These are phyloP conservation scores for Diaporthe nobilis DNA, from an alignment of 2,329 filamentous ascomycete genomes.

Conservation along the genomic window DNA sequence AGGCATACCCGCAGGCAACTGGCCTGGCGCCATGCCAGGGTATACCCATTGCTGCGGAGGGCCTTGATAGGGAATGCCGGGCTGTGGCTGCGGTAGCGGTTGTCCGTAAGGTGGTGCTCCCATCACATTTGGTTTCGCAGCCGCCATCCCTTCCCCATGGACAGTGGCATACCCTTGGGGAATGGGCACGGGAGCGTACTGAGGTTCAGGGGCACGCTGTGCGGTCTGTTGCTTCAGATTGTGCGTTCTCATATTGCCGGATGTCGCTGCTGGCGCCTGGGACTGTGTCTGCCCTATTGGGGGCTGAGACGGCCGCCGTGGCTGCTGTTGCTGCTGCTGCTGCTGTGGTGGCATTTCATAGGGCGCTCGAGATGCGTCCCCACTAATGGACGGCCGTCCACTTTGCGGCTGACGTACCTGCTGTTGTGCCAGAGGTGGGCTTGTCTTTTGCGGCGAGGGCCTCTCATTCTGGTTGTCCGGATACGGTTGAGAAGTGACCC, in stretches of 20 bases:
- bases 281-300: constrained; percentile 3
- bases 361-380: constrained; percentile 28
- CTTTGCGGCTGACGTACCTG: constrained; percentile 39
- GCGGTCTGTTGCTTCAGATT: constrained; percentile 38
- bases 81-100: constrained; percentile 45
- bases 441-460: constrained; percentile 39
- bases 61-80: constrained; percentile 40
- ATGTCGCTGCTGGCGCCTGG: constrained; percentile 24
- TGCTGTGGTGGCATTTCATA: constrained; percentile 33
- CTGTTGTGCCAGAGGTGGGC: constrained; percentile 32
- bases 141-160: constrained; percentile 53
- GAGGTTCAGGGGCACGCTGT: constrained; percentile 47
- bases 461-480: constrained; percentile 44
- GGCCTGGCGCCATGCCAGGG: constrained; percentile 37
- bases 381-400: constrained; percentile 35
- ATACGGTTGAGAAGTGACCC: constrained; percentile 35
- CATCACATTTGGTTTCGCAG: constrained; percentile 47
- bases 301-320: constrained; percentile 34
- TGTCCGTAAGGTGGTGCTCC: constrained; percentile 32
- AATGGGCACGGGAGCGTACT: constrained; percentile 56
- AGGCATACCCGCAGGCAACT: constrained; percentile 25
- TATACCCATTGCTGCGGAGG: constrained; percentile 38
- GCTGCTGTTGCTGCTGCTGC: constrained; percentile 45
- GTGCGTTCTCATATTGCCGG: constrained; percentile 19
- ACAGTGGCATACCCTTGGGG: constrained; percentile 54